Base-by-base conservation (phyloP, 164 flowering plant species). In the Vitis riparia region DNA sequence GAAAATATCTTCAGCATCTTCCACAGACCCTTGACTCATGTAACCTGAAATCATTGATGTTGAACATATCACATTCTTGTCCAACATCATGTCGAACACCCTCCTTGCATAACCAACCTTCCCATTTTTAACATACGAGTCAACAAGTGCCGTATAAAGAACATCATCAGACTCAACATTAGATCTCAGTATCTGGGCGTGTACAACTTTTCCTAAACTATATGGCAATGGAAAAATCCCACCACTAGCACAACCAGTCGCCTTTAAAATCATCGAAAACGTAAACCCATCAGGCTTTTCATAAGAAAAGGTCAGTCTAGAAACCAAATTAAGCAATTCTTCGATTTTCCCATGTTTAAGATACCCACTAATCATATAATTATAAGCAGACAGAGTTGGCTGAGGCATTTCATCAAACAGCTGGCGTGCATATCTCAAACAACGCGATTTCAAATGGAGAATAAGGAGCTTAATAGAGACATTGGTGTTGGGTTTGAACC, bases 11-110 rank as follows among this genome's bases (percentile, higher is more conserved):
- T 93, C 97, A 55, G 97, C 99, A 53, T 84, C 85, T 47, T 70
- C 79, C 2, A 90, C 61, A 55, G 53, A 66, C 2, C 94, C 99
- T 51, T 63, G 75, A 67, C 80, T 87, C 94, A 93, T 87, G 70
- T 88, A 93, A 37, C 96, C 97, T 0, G 92, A 76, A 50, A 95
- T 91, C 93, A 93, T 83, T 3, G 98, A 90, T 0, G 99, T 93
- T 11, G 90, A 88, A 77, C 96, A 91, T 1, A 90, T 57, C 11
- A 89, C 88, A 78, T 89, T 85, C 69, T 79, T 82, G 62, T 87
- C 89, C 72, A 79, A 50, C 91, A 90, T 83, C 72, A 58, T 61
- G 73, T 90, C 90, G 73, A 87, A 93, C 68, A 95, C 86, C 11
- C 32, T 82, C 82, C 99, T 85, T 2, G 93, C 97, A 76, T 80